phyloP scores from a whole-genome alignment of 2,329 filamentous ascomycete genomes.

The Zopfia rhizophila region DNA sequence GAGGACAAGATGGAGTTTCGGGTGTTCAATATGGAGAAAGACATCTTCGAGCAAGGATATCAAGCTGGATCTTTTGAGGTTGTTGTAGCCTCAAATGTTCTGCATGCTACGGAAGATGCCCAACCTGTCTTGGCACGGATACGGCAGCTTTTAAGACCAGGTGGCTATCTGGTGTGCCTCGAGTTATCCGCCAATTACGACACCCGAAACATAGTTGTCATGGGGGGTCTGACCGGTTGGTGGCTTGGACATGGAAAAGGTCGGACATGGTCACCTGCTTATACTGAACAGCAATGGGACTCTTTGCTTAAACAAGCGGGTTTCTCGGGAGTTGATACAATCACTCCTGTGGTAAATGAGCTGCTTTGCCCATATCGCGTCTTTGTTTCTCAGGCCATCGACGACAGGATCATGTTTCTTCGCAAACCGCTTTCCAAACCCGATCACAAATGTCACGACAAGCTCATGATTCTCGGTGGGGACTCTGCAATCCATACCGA shows the following conservation, averaged over 20 bases:
- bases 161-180: constrained; percentile 55
- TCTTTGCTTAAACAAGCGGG: constrained; percentile 26
- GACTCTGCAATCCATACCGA: neutral
- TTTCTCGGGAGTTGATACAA: neutral
- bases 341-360: neutral
- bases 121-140: constrained; percentile 6
- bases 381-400: constrained; percentile 12
- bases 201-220: neutral
- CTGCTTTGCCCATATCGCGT: constrained; percentile 10
- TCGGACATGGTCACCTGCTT: constrained; percentile 32
- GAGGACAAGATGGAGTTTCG: constrained; percentile 9
- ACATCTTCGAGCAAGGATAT: constrained; percentile 14
- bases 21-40: constrained; percentile 13
- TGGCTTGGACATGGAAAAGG: constrained; percentile 26
- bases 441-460: neutral
- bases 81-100: constrained; percentile 13
- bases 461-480: constrained; percentile 10
- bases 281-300: constrained; percentile 43
- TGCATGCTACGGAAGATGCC: constrained; percentile 9
- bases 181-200: constrained; percentile 43
- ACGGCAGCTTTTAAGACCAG: constrained; percentile 36
- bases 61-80: constrained; percentile 17
- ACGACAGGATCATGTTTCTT: constrained; percentile 12
- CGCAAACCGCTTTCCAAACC: constrained; percentile 11
- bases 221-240: neutral